A percentile compares a stretch with the other conserved stretches of the same genome.
Conservation (phyloP, 2,329 filamentous ascomycete species). For the Hypoxylon sp. region DNA sequence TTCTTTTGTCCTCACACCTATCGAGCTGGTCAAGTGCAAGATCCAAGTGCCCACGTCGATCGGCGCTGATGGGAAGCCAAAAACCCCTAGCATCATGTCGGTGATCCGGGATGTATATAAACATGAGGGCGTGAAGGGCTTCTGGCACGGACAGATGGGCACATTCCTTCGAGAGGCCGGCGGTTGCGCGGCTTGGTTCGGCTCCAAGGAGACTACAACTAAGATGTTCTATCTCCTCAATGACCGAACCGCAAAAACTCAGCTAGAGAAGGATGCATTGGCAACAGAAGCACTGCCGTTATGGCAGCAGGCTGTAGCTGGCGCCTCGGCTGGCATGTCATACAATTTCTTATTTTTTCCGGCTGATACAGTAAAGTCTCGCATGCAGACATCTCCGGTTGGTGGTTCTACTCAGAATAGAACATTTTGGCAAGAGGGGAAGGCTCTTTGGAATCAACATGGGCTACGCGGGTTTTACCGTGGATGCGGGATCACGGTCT, state of each 20-base stretch:
- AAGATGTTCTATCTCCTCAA: slow-evolving; percentile 76
- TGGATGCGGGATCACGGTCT: slow-evolving; percentile 93
- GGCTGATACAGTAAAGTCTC: slow-evolving; percentile 96
- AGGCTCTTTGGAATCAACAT: slow-evolving; percentile 83
- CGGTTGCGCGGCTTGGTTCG: slow-evolving; percentile 95
- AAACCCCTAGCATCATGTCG: slow-evolving; percentile 73
- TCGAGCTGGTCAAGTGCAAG: slow-evolving; percentile 98
- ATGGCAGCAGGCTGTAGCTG: slow-evolving; percentile 89
- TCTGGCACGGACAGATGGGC: slow-evolving; percentile 95
- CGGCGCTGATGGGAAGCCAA: slow-evolving; percentile 58
- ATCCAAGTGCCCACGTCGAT: slow-evolving; percentile 81
- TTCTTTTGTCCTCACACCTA: slow-evolving; percentile 90
- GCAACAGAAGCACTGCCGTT: slow-evolving; percentile 75
- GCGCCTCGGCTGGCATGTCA: slow-evolving; percentile 88
- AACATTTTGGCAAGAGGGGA: slow-evolving; percentile 81
- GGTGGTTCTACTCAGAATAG: slow-evolving; percentile 68
- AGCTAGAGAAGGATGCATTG: slow-evolving; percentile 60
- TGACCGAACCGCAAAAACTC: slow-evolving; percentile 59
- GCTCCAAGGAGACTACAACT: slow-evolving; percentile 85
- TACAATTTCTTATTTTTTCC: slow-evolving; percentile 99
- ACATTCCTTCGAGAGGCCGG: slow-evolving; percentile 95
- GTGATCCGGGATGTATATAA: slow-evolving; percentile 86
- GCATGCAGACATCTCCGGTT: slow-evolving; percentile 91
- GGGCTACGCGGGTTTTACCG: slow-evolving; percentile 90
- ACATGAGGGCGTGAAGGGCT: slow-evolving; percentile 85